Evolutionary conservation across 805 yeast genomes (phyloP).

Genomic region (Ogataea naganishii): DNA sequence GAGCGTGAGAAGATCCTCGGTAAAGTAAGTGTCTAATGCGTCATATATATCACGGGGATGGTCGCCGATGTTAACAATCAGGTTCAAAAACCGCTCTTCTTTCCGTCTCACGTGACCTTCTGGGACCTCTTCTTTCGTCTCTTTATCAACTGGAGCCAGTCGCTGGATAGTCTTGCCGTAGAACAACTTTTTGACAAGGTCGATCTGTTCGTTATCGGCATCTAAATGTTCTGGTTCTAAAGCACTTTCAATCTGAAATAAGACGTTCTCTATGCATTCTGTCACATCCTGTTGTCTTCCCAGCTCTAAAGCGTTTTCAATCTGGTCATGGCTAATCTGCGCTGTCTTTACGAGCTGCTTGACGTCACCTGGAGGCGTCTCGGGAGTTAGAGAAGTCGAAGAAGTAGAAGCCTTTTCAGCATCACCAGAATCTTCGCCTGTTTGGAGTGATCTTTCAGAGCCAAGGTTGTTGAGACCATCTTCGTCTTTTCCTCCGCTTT

Average conservation of each 20-base stretch:
- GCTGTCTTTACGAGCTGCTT: slow-evolving; percentile 9
- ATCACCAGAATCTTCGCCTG: no score
- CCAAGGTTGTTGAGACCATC: no score
- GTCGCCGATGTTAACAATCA: slow-evolving; percentile 79
- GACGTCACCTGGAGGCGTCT: not conserved
- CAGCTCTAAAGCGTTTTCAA: slow-evolving; percentile 65
- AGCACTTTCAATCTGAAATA: slow-evolving; percentile 86
- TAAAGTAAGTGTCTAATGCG: slow-evolving; percentile 78
- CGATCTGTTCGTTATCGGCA: slow-evolving; percentile 73
- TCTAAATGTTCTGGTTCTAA: slow-evolving; percentile 59
- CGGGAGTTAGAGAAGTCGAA: not conserved
- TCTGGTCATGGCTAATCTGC: slow-evolving; percentile 47
- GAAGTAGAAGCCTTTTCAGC: no score
- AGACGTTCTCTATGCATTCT: slow-evolving; percentile 91
- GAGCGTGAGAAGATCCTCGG: slow-evolving; percentile 59
- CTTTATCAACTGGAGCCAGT: slow-evolving; percentile 40
- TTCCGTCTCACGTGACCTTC: slow-evolving; percentile 34
- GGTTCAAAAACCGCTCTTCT: slow-evolving; percentile 68
- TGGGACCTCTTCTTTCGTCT: slow-evolving; percentile 18
- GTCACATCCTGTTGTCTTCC: slow-evolving; percentile 97
- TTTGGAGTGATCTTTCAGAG: no score
- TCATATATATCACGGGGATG: slow-evolving; percentile 87
- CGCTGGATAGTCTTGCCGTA: slow-evolving; percentile 82
- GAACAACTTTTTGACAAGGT: slow-evolving; percentile 70
- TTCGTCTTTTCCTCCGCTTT: no score